Conservation (phyloP, 305 asterid species). For the Plantago lanceolata region DNA sequence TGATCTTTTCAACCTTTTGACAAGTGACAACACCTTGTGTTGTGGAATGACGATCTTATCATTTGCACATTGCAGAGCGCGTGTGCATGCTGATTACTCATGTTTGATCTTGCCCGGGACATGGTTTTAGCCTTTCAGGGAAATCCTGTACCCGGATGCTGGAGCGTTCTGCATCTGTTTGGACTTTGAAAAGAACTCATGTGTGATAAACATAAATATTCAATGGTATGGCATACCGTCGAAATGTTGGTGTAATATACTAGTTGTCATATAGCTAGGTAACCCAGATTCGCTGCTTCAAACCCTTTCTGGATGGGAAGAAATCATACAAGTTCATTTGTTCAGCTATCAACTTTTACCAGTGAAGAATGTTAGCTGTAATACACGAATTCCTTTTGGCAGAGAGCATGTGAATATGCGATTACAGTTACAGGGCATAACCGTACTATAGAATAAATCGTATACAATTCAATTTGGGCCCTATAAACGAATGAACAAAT, state of each 20-base stretch:
- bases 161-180: background rate
- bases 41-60: background rate
- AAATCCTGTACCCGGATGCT: background rate
- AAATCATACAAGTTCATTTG: background rate
- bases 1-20: background rate
- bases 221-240: conserved; percentile 1
- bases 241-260: background rate
- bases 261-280: background rate
- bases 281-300: background rate
- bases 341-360: background rate
- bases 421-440: too few relatives aligned
- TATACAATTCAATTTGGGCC: too few relatives aligned
- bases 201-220: background rate
- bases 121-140: conserved; percentile 2
- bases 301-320: background rate
- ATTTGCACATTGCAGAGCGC: background rate
- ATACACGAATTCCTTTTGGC: background rate
- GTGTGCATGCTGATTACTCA: background rate
- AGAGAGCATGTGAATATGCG: background rate
- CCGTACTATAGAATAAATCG: too few relatives aligned
- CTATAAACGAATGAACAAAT: too few relatives aligned
- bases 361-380: background rate
- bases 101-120: background rate
- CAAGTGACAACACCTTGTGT: background rate
- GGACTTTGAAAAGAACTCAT: background rate